These are phyloP conservation scores for Mycena chlorophos DNA, from an alignment of 768 basidiomycete species.

Conservation along the genomic window DNA sequence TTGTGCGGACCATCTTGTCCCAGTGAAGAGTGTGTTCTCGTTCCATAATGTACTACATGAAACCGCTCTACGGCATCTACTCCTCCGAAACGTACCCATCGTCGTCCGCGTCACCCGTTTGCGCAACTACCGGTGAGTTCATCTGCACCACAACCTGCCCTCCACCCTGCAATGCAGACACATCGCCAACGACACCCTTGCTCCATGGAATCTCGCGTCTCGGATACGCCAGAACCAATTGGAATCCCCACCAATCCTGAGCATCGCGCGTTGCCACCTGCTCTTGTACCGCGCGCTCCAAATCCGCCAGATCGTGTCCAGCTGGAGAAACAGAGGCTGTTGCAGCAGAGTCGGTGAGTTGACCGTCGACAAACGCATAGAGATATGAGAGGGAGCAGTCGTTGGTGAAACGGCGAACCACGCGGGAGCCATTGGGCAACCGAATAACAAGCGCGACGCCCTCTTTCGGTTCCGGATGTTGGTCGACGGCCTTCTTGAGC, in stretches of 20 bases:
- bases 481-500: slow-evolving; percentile 50
- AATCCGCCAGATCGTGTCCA: slow-evolving; percentile 36
- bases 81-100: slow-evolving; percentile 63
- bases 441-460: slow-evolving; percentile 52
- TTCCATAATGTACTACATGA: too few species aligned
- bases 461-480: slow-evolving; percentile 27
- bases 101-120: slow-evolving; percentile 37
- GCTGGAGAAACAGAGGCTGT: slow-evolving; percentile 47
- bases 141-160: slow-evolving; percentile 66
- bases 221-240: slow-evolving; percentile 68
- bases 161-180: slow-evolving; percentile 56
- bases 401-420: slow-evolving; percentile 56
- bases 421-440: slow-evolving; percentile 55
- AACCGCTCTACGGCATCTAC: slow-evolving; percentile 1
- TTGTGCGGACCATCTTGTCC: slow-evolving; percentile 85
- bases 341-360: slow-evolving; percentile 42
- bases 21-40: slow-evolving; percentile 7
- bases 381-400: slow-evolving; percentile 57
- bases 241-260: slow-evolving; percentile 73
- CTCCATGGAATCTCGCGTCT: slow-evolving; percentile 60
- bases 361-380: slow-evolving; percentile 72
- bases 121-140: slow-evolving; percentile 18
- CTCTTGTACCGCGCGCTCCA: slow-evolving; percentile 37
- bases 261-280: slow-evolving; percentile 25
- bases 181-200: slow-evolving; percentile 40